These are phyloP conservation scores for Candida chilensis DNA, from an alignment of 805 yeast genomes.

Conservation along the genomic window DNA sequence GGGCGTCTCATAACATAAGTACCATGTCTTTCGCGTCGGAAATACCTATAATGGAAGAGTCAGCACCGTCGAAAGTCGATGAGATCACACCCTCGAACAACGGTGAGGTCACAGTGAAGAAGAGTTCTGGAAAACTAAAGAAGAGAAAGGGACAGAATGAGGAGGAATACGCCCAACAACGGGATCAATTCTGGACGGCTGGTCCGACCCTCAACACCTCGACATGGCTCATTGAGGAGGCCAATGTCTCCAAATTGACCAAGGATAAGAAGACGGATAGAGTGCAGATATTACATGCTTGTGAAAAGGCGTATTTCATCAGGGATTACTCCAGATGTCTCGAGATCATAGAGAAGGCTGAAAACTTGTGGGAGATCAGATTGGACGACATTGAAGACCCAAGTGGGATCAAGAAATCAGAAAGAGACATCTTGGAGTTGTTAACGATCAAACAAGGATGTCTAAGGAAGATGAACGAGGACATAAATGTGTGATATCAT, in stretches of 20 bases:
- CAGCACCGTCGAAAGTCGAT: too few relatives aligned
- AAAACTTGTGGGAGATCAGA: constrained; percentile 17
- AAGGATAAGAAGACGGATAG: constrained; percentile 42
- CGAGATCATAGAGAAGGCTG: constrained; percentile 26
- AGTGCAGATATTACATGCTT: constrained; percentile 43
- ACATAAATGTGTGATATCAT: constrained; percentile 1
- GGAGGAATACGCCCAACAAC: constrained; percentile 51
- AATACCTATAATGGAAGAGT: too few relatives aligned
- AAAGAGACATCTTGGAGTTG: constrained; percentile 43
- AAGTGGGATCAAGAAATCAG: constrained; percentile 27
- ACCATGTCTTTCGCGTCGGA: too few relatives aligned
- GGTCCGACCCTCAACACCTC: constrained; percentile 53
- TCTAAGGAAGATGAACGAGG: constrained; percentile 10
- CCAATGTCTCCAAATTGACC: constrained; percentile 13
- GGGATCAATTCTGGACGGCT: constrained; percentile 30
- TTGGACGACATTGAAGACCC: constrained; percentile 11
- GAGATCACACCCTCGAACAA: constrained; percentile 12
- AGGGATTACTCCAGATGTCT: constrained; percentile 45
- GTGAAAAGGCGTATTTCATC: constrained; percentile 55
- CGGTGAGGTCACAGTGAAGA: constrained; percentile 34
- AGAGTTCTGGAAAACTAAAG: constrained; percentile 35
- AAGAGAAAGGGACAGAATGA: constrained; percentile 64
- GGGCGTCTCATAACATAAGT: too few relatives aligned
- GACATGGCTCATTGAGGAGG: constrained; percentile 27
- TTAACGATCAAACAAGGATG: constrained; percentile 33